Base-by-base conservation (phyloP, 2,329 filamentous ascomycete genomes). In the Paraphoma sp. region DNA sequence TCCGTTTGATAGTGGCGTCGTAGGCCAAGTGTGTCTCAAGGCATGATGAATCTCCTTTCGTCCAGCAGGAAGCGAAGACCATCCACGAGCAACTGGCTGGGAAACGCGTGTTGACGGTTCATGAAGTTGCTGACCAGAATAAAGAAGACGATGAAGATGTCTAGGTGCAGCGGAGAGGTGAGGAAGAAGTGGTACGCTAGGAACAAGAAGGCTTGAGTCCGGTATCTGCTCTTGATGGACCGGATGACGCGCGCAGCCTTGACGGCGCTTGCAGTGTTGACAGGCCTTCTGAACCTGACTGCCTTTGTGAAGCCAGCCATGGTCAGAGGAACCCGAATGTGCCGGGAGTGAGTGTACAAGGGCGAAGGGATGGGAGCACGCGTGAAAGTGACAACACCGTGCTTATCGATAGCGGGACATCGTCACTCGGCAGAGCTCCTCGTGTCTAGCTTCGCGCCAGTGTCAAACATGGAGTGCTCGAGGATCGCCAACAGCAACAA, bases 121-220 rank as follows among this genome's bases (percentile, higher is more conserved):
- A 74, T 73, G 33, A 71, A 73, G 57, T 74, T 74, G 67, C 67
- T 71, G 62, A 73, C 70, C n/a, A 74, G 67, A 48, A 74, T 70
- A 52, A 72, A 74, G 54, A 74, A 64, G 49, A 74, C 62, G 38
- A 74, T 64, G 28, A 74, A 74, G 54, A 74, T 63, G 50, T 74
- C 71, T 14, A 73, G 65, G 38, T 72, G 65, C 56, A 69, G 54
- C 5, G 67, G 67, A 7, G 70, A 69, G 17, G 65, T 65, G 14
- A 74, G 60, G 57, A 74, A 73, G 65, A 73, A 72, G 62, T 74
- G 70, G 47, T 73, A 70, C 31, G 69, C 71, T 43, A 74, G 60
- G 48, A 73, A 72, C 54, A 74, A 49, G 49, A 69, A 74, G 33
- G 71, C 70, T 48, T 74, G 71, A 0, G 67, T 62, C 2, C 71